Evolutionary conservation across 768 basidiomycete genomes (phyloP), one percentile per base, ranked within the genome.

Genomic region (Mycena galopus): DNA sequence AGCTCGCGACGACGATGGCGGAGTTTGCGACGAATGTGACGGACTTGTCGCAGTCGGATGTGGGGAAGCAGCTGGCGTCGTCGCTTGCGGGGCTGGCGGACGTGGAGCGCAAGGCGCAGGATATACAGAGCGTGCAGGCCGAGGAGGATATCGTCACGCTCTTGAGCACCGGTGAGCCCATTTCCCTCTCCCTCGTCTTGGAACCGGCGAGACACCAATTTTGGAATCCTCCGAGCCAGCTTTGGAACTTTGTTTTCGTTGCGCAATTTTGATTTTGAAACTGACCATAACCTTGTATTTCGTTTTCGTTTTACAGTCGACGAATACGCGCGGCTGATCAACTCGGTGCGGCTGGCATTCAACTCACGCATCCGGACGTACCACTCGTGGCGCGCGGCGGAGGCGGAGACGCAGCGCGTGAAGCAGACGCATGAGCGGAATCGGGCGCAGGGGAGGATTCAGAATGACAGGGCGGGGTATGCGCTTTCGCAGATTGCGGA

Each of bases 291-390:
- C 8, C 21, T n/a, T 35, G 25, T 64, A 29, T 16, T 68, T 67
- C 21, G 30, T 30, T 16, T 68, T 67, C 21, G 30, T 19, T 61
- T 47, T 21, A 47, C 21, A 84, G 95, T 91, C 57, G 97, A 99
- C 78, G 96, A 98, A 81, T 99, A 99, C 79, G 90, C 96, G n/a
- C 88, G 97, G 62, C 86, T 98, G 63, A 94, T 97, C 72, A 91
- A 89, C 76, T 95, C 94, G 67, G 96, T 97, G 63, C 88, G 95
- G 95, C 86, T 95, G 72, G 95, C 97, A 2, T 98, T 99, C 81
- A 89, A 86, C 60, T 94, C 95, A 0, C 93, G 98, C 61, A 89
- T 97, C 71, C 93, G 96, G 66, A 90, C 89, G 39, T 96, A 94
- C 76, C 88, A 93, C 72, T 80, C 86, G 11, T 97, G 94, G 94